Evolutionary conservation across 2,329 filamentous ascomycete species (phyloP).

Genomic region (Aspergillus arachidicola): DNA sequence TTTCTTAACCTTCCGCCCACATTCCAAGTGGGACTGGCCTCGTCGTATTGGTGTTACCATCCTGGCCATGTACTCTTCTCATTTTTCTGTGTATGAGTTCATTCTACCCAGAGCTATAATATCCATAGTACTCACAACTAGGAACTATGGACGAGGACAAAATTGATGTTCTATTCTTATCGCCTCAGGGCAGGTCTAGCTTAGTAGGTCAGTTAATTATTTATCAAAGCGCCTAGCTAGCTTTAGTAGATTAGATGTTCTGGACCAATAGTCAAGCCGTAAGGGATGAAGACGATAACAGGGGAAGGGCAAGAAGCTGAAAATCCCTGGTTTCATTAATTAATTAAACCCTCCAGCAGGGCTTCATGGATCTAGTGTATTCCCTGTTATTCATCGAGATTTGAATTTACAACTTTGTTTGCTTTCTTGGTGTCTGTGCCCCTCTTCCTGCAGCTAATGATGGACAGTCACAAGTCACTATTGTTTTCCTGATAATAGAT

Average conservation of each 20-base stretch:
- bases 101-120: background rate
- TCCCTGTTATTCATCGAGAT: background rate
- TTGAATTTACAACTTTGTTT: background rate
- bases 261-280: slow-evolving; percentile 11
- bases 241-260: background rate
- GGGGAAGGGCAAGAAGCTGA: slow-evolving; percentile 11
- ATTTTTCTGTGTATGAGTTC: background rate
- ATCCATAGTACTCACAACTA: background rate
- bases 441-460: background rate
- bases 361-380: background rate
- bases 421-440: background rate
- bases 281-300: slow-evolving; percentile 14
- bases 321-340: slow-evolving; percentile 10
- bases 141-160: background rate
- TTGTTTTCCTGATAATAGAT: background rate
- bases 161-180: background rate
- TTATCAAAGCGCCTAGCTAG: background rate
- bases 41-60: background rate
- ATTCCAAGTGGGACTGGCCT: background rate
- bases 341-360: background rate
- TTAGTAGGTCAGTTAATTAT: background rate
- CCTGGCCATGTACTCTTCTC: background rate
- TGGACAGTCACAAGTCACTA: background rate
- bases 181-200: background rate
- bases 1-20: background rate